phyloP scores from a whole-genome alignment of 2,329 filamentous ascomycete genomes.

The Amesomyces nigricolor region DNA sequence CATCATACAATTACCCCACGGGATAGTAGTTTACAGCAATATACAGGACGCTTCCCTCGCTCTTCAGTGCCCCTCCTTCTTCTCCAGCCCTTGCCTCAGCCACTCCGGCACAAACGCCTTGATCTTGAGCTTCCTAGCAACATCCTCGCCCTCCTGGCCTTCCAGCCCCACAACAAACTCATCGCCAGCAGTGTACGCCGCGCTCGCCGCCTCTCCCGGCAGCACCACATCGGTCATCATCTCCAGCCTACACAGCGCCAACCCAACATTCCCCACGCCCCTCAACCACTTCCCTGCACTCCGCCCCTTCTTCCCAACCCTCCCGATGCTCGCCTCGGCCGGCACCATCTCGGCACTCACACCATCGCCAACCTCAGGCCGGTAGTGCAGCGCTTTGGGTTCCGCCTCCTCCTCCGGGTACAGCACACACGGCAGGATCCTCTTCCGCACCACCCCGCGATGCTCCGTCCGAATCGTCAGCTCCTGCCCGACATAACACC shows the following conservation, averaged over 20 bases:
- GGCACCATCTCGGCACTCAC: slow-evolving; percentile 36
- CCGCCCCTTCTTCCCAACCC: slow-evolving; percentile 54
- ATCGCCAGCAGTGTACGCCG: slow-evolving; percentile 53
- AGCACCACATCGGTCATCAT: slow-evolving; percentile 79
- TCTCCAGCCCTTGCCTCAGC: slow-evolving; percentile 41
- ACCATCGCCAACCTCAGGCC: neutral
- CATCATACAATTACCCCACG: neutral
- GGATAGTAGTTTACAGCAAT: neutral
- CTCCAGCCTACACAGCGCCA: slow-evolving; percentile 82
- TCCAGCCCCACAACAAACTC: slow-evolving; percentile 50
- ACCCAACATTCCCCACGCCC: slow-evolving; percentile 77
- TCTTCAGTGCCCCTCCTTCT: neutral
- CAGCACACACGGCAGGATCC: slow-evolving; percentile 74
- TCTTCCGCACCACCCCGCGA: slow-evolving; percentile 86
- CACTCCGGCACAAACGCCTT: slow-evolving; percentile 84
- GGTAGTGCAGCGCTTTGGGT: slow-evolving; percentile 25
- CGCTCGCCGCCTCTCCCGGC: slow-evolving; percentile 60
- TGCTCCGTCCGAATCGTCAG: slow-evolving; percentile 60
- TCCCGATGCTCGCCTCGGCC: slow-evolving; percentile 44
- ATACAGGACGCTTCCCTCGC: neutral
- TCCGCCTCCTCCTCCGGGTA: slow-evolving; percentile 46
- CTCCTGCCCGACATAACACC: too few species aligned
- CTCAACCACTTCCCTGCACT: slow-evolving; percentile 75
- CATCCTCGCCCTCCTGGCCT: slow-evolving; percentile 36
- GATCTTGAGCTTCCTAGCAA: slow-evolving; percentile 46